Conservation (phyloP, 768 basidiomycete genomes). For the Tulasnella sp. region DNA sequence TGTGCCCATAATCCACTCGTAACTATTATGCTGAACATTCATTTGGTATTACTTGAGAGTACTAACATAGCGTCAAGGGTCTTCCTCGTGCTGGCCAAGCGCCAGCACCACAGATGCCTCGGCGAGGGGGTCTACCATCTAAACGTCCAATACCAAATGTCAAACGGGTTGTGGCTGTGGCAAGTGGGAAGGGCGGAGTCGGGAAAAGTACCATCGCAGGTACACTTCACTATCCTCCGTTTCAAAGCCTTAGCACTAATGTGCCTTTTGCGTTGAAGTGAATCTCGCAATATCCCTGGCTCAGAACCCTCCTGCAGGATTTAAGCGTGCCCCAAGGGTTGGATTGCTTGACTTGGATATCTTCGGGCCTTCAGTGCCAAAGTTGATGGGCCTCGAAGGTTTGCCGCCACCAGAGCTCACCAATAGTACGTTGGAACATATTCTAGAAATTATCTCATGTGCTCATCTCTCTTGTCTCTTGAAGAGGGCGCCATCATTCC, state of each 20-base stretch:
- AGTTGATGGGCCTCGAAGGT: conserved; percentile 78
- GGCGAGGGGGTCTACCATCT: conserved; percentile 28
- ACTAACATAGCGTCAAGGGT: conserved; percentile 25
- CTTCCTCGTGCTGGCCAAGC: conserved; percentile 30
- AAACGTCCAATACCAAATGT: conserved; percentile 46
- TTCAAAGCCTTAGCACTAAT: neutral
- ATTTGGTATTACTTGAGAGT: neutral
- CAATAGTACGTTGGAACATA: conserved; percentile 36
- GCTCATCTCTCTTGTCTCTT: neutral
- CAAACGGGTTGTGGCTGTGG: conserved; percentile 69
- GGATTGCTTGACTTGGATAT: conserved; percentile 92
- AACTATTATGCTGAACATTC: neutral
- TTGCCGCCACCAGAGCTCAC: conserved; percentile 72
- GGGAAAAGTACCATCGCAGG: conserved; percentile 92
- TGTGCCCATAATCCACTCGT: conserved; percentile 13
- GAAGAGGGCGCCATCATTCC: conserved; percentile 72
- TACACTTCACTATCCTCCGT: conserved; percentile 27
- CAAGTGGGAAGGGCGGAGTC: conserved; percentile 92
- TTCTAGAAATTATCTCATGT: neutral
- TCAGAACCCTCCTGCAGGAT: conserved; percentile 22
- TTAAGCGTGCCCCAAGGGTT: conserved; percentile 40
- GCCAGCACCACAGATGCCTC: conserved; percentile 33
- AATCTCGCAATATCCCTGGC: conserved; percentile 74
- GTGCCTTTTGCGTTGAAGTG: conserved; percentile 35
- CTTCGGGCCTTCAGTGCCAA: conserved; percentile 90